Conservation (phyloP, 257 asterid species). For the Eustoma russellianum region DNA sequence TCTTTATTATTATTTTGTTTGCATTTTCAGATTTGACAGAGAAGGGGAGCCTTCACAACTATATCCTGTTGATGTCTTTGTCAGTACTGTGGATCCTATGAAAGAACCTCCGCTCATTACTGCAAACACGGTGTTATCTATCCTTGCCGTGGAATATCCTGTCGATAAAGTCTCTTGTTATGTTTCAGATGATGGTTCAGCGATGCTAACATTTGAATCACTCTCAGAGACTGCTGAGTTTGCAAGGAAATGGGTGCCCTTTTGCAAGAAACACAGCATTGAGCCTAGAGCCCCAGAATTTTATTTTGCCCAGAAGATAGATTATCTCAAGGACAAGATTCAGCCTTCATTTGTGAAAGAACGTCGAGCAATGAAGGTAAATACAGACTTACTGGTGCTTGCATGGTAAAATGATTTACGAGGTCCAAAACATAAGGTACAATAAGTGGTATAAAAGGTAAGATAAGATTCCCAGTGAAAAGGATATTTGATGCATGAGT, state of each 20-base stretch:
- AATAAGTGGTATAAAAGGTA: no score
- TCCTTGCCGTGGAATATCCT: constrained; percentile 87
- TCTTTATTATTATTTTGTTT: neutral
- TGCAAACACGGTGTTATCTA: constrained; percentile 85
- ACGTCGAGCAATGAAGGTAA: constrained; percentile 94
- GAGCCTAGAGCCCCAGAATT: constrained; percentile 96
- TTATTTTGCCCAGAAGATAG: constrained; percentile 77
- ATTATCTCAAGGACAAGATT: constrained; percentile 71
- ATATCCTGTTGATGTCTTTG: constrained; percentile 58
- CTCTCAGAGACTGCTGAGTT: constrained; percentile 86
- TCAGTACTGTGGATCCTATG: constrained; percentile 85
- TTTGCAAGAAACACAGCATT: constrained; percentile 65
- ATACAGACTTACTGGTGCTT: neutral
- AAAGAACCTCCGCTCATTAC: constrained; percentile 91
- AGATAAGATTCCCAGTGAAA: no score
- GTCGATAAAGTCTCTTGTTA: constrained; percentile 79
- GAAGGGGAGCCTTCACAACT: constrained; percentile 68
- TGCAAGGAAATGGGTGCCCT: constrained; percentile 90
- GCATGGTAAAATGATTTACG: no score
- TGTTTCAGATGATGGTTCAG: constrained; percentile 93
- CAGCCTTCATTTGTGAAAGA: constrained; percentile 76
- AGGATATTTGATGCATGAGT: no score
- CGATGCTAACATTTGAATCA: constrained; percentile 91
- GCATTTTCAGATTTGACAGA: constrained; percentile 43
- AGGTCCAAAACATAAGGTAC: no score